Percentiles rank a stretch among this genome's conserved stretches.
These are phyloP conservation scores for Yarrowia hollandica DNA, from an alignment of 805 yeast species.

Conservation along the genomic window DNA sequence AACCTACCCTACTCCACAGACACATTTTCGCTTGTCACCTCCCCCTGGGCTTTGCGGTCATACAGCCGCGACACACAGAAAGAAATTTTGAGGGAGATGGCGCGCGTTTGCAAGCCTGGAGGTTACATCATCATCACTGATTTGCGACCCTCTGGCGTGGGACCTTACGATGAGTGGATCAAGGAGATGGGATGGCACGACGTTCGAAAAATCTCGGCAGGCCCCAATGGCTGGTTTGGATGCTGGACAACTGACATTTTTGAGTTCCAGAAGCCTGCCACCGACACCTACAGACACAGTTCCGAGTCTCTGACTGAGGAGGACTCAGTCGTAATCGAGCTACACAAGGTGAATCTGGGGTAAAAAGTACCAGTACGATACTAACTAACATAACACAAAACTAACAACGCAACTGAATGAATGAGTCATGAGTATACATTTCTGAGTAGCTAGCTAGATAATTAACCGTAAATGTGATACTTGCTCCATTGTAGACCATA, in stretches of 20 bases:
- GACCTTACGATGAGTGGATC: conserved; percentile 17
- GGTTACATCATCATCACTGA: conserved; percentile 15
- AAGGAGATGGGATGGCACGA: conserved; percentile 24
- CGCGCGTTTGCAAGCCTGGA: conserved; percentile 27
- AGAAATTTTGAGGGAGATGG: conserved; percentile 20
- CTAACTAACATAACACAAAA: conserved; percentile 2
- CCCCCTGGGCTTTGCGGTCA: conserved; percentile 7
- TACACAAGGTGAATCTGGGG: conserved; percentile 2
- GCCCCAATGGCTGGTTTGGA: conserved; percentile 29
- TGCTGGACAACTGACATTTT: conserved; percentile 12
- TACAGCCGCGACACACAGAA: neutral
- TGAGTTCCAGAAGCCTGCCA: conserved; percentile 13
- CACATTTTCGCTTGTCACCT: conserved; percentile 14
- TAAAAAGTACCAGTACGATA: neutral
- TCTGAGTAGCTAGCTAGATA: too few relatives aligned
- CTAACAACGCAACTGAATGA: conserved; percentile 4
- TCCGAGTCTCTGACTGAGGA: conserved; percentile 15
- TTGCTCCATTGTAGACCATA: too few relatives aligned
- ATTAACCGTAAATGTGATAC: neutral
- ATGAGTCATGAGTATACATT: neutral
- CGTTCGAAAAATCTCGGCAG: conserved; percentile 10
- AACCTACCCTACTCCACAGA: conserved; percentile 17
- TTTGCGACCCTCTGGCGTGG: neutral
- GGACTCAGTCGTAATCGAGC: conserved; percentile 8
- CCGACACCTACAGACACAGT: conserved; percentile 7